phyloP scores from a whole-genome alignment of 148 eudicot species.

The Chenopodium album region DNA sequence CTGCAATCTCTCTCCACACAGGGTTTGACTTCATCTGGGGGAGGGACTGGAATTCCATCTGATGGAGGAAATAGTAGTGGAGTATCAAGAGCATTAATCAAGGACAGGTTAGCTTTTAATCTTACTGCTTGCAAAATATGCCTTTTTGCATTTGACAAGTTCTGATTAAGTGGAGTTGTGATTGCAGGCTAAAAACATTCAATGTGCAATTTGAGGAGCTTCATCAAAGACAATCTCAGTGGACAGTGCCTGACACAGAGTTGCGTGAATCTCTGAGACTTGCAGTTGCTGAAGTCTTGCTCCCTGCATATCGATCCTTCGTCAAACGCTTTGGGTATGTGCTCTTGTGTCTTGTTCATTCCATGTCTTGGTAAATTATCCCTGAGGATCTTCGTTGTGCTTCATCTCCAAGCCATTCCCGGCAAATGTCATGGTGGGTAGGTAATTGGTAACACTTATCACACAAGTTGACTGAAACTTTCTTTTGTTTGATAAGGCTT shows the following conservation, averaged over 20 bases:
- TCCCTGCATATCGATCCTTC: constrained; percentile 96
- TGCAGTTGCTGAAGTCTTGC: constrained; percentile 92
- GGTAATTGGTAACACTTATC: background rate
- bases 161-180: background rate
- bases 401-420: background rate
- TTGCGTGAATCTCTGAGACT: constrained; percentile 90
- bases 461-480: background rate
- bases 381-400: background rate
- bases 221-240: constrained; percentile 96
- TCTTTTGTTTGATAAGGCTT: background rate
- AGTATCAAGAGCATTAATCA: constrained; percentile 78
- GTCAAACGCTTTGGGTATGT: constrained; percentile 90
- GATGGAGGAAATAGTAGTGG: constrained; percentile 97
- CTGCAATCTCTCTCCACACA: constrained; percentile 77
- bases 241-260: constrained; percentile 98
- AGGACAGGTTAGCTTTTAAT: constrained; percentile 59
- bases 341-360: constrained; percentile 6
- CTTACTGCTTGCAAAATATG: background rate
- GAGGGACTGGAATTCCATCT: constrained; percentile 53
- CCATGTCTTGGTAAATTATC: constrained; percentile 1
- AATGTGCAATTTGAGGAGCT: constrained; percentile 95
- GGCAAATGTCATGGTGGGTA: background rate
- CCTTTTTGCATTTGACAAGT: background rate
- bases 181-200: constrained; percentile 70
- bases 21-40: constrained; percentile 80